Evolutionary conservation across 2,329 filamentous ascomycete species (phyloP).

Genomic region (Aquanectria penicillioides): DNA sequence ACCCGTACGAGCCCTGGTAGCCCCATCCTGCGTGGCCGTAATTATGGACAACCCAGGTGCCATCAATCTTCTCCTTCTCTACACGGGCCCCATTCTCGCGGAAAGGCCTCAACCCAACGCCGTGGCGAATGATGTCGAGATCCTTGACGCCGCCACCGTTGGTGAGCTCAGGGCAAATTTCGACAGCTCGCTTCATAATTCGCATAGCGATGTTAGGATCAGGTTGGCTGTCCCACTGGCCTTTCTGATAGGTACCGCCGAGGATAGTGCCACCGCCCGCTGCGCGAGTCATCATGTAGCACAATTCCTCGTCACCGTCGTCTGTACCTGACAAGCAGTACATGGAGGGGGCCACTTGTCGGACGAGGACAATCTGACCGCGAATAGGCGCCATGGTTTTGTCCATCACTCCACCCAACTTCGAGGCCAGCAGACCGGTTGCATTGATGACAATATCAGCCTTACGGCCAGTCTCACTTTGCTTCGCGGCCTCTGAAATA

Average conservation of each 20-base stretch:
- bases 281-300: slow-evolving; percentile 81
- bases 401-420: slow-evolving; percentile 75
- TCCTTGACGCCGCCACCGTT: slow-evolving; percentile 71
- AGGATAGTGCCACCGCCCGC: slow-evolving; percentile 77
- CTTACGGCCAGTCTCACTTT: slow-evolving; percentile 63
- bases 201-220: slow-evolving; percentile 77
- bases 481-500: slow-evolving; percentile 66
- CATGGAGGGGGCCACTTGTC: slow-evolving; percentile 72
- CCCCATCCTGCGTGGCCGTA: slow-evolving; percentile 79
- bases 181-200: slow-evolving; percentile 77
- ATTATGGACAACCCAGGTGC: slow-evolving; percentile 68
- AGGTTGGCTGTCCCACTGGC: slow-evolving; percentile 77
- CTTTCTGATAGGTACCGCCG: slow-evolving; percentile 78
- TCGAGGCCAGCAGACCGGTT: slow-evolving; percentile 71
- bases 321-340: slow-evolving; percentile 68
- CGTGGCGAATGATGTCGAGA: slow-evolving; percentile 78
- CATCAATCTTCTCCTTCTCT: slow-evolving; percentile 64
- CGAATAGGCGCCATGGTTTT: slow-evolving; percentile 70
- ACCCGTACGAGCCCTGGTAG: slow-evolving; percentile 48
- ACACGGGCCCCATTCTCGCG: slow-evolving; percentile 75
- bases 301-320: slow-evolving; percentile 73
- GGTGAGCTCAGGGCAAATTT: slow-evolving; percentile 68
- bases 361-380: slow-evolving; percentile 78
- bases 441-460: slow-evolving; percentile 76
- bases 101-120: slow-evolving; percentile 78